Conservation (phyloP, 164 flowering plant genomes). For the Pachysandra terminalis region DNA sequence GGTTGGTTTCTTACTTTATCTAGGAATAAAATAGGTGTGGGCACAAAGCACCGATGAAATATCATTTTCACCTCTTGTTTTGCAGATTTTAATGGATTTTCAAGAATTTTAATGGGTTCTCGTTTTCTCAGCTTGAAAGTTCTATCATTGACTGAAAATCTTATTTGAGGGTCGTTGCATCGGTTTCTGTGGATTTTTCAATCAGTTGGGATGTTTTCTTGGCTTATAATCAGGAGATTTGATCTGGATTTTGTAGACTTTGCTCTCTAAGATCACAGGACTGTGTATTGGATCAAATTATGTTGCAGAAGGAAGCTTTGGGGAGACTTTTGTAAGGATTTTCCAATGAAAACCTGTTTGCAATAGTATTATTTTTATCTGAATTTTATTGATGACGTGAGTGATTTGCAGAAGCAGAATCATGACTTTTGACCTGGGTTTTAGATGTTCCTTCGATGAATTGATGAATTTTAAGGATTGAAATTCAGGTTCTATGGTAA, state of each 20-base stretch:
- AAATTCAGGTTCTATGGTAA: background rate
- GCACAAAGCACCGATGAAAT: background rate
- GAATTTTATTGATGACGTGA: background rate
- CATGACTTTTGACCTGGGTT: conserved; percentile 21
- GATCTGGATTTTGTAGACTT: background rate
- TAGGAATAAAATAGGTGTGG: conserved; percentile 8
- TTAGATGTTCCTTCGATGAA: background rate
- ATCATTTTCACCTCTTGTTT: background rate
- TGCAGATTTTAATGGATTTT: background rate
- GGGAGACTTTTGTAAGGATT: no score
- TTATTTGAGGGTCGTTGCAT: no score
- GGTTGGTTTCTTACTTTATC: conserved; percentile 8
- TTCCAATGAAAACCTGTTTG: no score
- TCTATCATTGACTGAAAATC: background rate
- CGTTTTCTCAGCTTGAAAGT: no score
- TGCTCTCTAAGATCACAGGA: background rate
- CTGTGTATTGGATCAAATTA: background rate
- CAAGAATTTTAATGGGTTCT: conserved; percentile 2
- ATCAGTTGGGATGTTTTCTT: no score
- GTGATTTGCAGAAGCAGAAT: background rate
- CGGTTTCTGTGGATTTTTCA: no score
- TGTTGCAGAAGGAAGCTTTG: background rate
- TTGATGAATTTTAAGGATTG: background rate
- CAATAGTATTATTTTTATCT: no score
- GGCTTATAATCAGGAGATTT: background rate